These are phyloP conservation scores for Nakaseomyces glabratus DNA, from an alignment of 1,139 yeast genomes.

Conservation along the genomic window DNA sequence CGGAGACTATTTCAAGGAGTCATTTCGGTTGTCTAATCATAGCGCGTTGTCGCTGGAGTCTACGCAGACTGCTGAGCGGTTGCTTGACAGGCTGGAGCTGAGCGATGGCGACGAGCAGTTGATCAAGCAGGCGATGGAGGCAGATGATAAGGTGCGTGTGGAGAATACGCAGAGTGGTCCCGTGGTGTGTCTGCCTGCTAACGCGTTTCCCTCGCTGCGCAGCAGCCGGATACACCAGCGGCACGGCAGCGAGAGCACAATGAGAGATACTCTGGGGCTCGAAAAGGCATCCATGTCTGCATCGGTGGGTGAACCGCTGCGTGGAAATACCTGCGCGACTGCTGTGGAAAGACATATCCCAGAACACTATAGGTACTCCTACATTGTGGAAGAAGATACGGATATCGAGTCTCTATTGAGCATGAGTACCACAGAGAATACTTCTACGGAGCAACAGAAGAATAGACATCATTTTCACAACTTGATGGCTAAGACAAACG, in stretches of 20 bases:
- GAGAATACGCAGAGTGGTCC: slow-evolving; percentile 10
- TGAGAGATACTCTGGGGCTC: slow-evolving; percentile 1
- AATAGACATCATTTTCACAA: slow-evolving; percentile 1
- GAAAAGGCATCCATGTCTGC: neutral
- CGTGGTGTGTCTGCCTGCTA: slow-evolving; percentile 28
- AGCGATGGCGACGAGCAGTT: slow-evolving; percentile 28
- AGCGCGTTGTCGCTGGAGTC: slow-evolving; percentile 27
- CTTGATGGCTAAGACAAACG: slow-evolving; percentile 1
- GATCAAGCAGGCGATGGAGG: slow-evolving; percentile 22
- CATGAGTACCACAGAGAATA: no score
- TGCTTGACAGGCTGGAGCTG: slow-evolving; percentile 28
- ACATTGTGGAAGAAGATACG: slow-evolving; percentile 27
- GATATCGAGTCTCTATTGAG: slow-evolving; percentile 11
- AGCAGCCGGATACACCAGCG: slow-evolving; percentile 8
- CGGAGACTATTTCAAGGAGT: neutral
- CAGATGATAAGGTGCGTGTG: slow-evolving; percentile 14
- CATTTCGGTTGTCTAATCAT: slow-evolving; percentile 6
- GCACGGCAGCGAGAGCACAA: slow-evolving; percentile 7
- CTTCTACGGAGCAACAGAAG: neutral
- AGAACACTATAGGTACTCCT: slow-evolving; percentile 25
- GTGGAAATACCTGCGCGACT: neutral
- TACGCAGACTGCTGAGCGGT: slow-evolving; percentile 24
- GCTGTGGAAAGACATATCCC: slow-evolving; percentile 26
- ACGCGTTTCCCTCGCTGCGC: slow-evolving; percentile 27
- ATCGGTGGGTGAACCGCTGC: neutral